A percentile compares a stretch with the other conserved stretches of the same genome.
Conservation (phyloP, 2,329 filamentous ascomycete genomes). For the Curvularia eragrostidis region DNA sequence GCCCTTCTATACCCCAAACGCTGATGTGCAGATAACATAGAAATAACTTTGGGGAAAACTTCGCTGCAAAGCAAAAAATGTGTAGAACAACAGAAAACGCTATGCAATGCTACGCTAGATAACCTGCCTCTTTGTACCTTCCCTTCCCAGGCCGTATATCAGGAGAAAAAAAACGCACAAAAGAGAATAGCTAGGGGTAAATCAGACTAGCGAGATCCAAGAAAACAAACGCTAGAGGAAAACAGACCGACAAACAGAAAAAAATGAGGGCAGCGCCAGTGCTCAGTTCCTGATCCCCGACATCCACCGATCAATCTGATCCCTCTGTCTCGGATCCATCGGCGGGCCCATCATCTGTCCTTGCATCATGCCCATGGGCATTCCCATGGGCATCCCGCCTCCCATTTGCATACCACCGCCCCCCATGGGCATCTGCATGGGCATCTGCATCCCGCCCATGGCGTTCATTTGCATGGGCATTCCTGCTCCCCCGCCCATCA, state of each 20-base stretch:
- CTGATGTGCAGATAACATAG: not conserved
- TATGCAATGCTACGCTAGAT: not conserved
- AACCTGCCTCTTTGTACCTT: not conserved
- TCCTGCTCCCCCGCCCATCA: slow-evolving; percentile 2
- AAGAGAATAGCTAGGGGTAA: not conserved
- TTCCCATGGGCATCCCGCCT: slow-evolving; percentile 24
- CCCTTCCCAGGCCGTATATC: not conserved
- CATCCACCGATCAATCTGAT: slow-evolving; percentile 67
- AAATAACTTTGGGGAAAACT: not conserved
- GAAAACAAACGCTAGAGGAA: not conserved
- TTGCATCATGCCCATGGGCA: slow-evolving; percentile 34
- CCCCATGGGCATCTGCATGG: slow-evolving; percentile 10
- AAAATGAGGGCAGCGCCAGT: too few species aligned
- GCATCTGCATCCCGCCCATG: slow-evolving; percentile 7
- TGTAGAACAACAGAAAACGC: not conserved
- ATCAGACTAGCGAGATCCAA: not conserved
- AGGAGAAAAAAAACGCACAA: not conserved
- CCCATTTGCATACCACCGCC: slow-evolving; percentile 11
- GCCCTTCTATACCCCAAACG: not conserved
- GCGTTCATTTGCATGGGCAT: slow-evolving; percentile 19
- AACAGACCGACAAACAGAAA: not conserved
- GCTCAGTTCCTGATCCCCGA: slow-evolving; percentile 48
- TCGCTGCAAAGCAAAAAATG: not conserved
- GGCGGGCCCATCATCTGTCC: slow-evolving; percentile 33
- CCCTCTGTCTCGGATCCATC: slow-evolving; percentile 60